phyloP scores from a whole-genome alignment of 2,329 filamentous ascomycete species.

The Colletotrichum tanaceti region DNA sequence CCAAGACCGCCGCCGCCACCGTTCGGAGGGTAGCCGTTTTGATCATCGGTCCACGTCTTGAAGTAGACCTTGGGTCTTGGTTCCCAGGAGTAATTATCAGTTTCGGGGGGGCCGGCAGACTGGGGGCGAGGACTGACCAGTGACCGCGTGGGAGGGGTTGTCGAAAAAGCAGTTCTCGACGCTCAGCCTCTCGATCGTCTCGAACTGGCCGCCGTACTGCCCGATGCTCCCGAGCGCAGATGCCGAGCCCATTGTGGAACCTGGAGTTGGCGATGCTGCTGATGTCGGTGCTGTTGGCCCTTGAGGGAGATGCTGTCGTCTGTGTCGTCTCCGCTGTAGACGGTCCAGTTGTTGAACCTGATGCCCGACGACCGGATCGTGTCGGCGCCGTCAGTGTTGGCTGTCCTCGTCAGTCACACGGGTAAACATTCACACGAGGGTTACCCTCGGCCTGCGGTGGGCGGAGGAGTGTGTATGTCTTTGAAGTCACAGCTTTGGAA shows the following conservation, averaged over 20 bases:
- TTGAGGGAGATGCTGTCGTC: slow-evolving; percentile 45
- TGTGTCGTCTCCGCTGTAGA: slow-evolving; percentile 45
- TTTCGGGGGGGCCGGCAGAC: slow-evolving; percentile 55
- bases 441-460: too few relatives aligned
- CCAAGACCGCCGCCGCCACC: slow-evolving; percentile 62
- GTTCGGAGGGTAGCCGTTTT: slow-evolving; percentile 58
- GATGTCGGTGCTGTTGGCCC: slow-evolving; percentile 45
- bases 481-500: slow-evolving; percentile 40
- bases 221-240: slow-evolving; percentile 62
- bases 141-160: slow-evolving; percentile 52
- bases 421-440: neutral
- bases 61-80: slow-evolving; percentile 58
- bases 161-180: slow-evolving; percentile 54
- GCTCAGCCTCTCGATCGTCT: slow-evolving; percentile 56
- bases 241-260: slow-evolving; percentile 56
- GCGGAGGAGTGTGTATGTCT: neutral
- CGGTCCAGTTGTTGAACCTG: slow-evolving; percentile 45
- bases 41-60: slow-evolving; percentile 62
- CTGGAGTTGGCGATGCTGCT: slow-evolving; percentile 52
- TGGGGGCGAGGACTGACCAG: slow-evolving; percentile 20
- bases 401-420: slow-evolving; percentile 24
- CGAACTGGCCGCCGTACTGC: slow-evolving; percentile 57
- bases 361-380: slow-evolving; percentile 45
- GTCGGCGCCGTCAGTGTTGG: slow-evolving; percentile 50
- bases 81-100: slow-evolving; percentile 52